Evolutionary conservation across 352 stramenopile species (phyloP), one percentile per base, ranked within the genome.

Genomic region (Pythium sp.): DNA sequence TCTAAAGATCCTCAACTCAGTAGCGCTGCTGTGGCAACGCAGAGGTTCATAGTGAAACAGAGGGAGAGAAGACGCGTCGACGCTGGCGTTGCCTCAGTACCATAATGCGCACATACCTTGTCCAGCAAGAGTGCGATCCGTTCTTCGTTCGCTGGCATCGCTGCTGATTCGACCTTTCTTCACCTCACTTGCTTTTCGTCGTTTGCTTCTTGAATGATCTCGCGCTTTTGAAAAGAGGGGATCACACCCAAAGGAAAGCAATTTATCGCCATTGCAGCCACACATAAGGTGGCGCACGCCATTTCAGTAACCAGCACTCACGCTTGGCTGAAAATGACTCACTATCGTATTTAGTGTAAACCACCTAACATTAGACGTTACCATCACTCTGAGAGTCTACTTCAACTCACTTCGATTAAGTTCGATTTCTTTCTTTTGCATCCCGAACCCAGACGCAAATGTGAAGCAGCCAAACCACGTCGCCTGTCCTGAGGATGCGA

Each of bases 121-220:
- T 94, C 86, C 62, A 94, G 79, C 73, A 94, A 58, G 67, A 87
- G 86, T 71, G 78, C 75, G 74, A 94, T 92, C 57, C 87, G 87
- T 65, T 91, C 82, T 72, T 91, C 82, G 76, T 89, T 86, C 47
- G 66, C 81, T 58, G 80, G 80, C 86, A 93, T 93, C 34, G 36
- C 53, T 47, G 54, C 11, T 18, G 41, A 20, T 47, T 51, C 43
- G 18, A 51, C 43, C 18, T 30, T 66, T 36, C 47, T 54, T 22
- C 28, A 20, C 62, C 20, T 6, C 43, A 51, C 20, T 51, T 41
- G 11, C 26, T 58, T n/a, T 38, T 56, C 24, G 59, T 38, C 26
- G 38, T 46, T 46, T 51, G 55, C 55, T 60, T 60, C 55, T 28
- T 60, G 34, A 65, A 65, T 58, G 60, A 65, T 61, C 62, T 54